These are phyloP conservation scores for Intubia oerlemansii DNA, from an alignment of 2,329 filamentous ascomycete genomes.

Conservation along the genomic window DNA sequence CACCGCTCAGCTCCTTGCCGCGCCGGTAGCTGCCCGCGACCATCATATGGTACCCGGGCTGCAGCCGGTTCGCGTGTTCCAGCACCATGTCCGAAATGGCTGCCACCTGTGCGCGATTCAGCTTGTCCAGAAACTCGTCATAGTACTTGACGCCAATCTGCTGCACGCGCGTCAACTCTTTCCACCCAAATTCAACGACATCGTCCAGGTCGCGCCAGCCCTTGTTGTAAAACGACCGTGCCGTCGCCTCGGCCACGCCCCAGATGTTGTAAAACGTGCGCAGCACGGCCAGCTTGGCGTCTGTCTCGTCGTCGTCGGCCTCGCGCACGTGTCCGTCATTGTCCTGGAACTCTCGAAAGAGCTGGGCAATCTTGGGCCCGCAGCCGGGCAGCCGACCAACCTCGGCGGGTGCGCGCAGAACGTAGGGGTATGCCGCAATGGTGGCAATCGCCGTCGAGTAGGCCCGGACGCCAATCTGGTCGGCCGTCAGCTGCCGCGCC, in stretches of 20 bases:
- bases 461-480: constrained; percentile 62
- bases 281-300: constrained; percentile 43
- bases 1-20: constrained; percentile 51
- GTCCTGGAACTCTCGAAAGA: constrained; percentile 55
- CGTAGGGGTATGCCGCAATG: constrained; percentile 56
- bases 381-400: constrained; percentile 51
- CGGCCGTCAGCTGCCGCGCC: constrained; percentile 46
- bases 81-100: constrained; percentile 42
- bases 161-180: constrained; percentile 51
- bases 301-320: constrained; percentile 37
- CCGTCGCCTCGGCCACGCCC: constrained; percentile 73
- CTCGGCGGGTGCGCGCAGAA: constrained; percentile 19
- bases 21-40: constrained; percentile 69
- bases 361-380: constrained; percentile 52
- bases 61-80: constrained; percentile 41
- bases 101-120: constrained; percentile 55
- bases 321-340: constrained; percentile 36
- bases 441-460: constrained; percentile 77
- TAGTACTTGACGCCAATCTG: constrained; percentile 92
- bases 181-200: constrained; percentile 66
- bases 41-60: constrained; percentile 29
- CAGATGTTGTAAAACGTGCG: constrained; percentile 65
- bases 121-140: constrained; percentile 55
- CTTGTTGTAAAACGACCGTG: constrained; percentile 58
- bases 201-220: constrained; percentile 76